Conservation (phyloP, 2,329 filamentous ascomycete species). For the Epichloe aotearoae region DNA sequence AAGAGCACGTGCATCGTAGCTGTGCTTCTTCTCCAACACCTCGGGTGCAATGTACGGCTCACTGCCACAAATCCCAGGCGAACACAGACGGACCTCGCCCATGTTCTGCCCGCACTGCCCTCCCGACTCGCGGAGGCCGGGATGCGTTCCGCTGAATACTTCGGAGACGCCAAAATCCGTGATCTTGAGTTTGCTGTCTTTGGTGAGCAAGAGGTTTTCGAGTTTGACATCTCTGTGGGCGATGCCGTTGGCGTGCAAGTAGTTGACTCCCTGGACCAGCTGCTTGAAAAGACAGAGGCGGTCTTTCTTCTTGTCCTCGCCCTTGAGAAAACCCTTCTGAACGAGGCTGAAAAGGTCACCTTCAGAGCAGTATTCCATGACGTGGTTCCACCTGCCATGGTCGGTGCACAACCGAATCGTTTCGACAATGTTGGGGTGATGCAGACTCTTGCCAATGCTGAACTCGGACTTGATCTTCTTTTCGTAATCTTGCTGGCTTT, state of each 20-base stretch:
- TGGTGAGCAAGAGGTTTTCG: slow-evolving; percentile 70
- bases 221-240: slow-evolving; percentile 86
- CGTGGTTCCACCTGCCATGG: slow-evolving; percentile 69
- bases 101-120: slow-evolving; percentile 64
- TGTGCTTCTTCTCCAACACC: slow-evolving; percentile 53
- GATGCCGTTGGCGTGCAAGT: slow-evolving; percentile 72
- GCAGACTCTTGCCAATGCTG: slow-evolving; percentile 71
- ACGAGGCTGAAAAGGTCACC: slow-evolving; percentile 71
- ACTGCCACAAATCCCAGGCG: slow-evolving; percentile 72
- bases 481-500: slow-evolving; percentile 62
- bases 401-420: slow-evolving; percentile 65
- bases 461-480: slow-evolving; percentile 88
- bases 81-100: slow-evolving; percentile 55
- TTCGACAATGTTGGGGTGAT: slow-evolving; percentile 79
- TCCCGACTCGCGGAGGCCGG: slow-evolving; percentile 58
- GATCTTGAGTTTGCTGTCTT: slow-evolving; percentile 74
- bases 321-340: slow-evolving; percentile 53
- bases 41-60: slow-evolving; percentile 81
- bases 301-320: slow-evolving; percentile 52
- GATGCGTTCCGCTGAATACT: slow-evolving; percentile 71
- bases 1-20: slow-evolving; percentile 61
- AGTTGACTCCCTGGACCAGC: slow-evolving; percentile 66
- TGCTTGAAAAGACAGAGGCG: slow-evolving; percentile 83
- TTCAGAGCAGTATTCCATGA: slow-evolving; percentile 83
- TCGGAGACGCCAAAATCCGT: slow-evolving; percentile 86